Conservation (phyloP, 2,329 filamentous ascomycete species). For the Stenocarpella maydis region DNA sequence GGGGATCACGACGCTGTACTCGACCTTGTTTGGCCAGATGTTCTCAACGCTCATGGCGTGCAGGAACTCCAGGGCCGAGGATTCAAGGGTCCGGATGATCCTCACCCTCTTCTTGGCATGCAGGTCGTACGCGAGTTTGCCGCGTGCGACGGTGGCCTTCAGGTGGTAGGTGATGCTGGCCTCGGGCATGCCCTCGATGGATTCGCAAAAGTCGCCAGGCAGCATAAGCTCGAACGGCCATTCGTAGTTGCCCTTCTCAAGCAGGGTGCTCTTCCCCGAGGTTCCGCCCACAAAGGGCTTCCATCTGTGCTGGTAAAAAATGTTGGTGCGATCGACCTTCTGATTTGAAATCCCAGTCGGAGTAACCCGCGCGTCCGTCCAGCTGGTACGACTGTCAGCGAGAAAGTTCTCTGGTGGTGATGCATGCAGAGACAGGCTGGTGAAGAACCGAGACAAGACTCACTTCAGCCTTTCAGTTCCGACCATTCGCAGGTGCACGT, state of each 20-base stretch:
- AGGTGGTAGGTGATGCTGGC: constrained; percentile 90
- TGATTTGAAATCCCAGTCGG: constrained; percentile 67
- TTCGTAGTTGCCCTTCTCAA: constrained; percentile 81
- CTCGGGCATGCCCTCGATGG: constrained; percentile 86
- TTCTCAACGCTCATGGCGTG: constrained; percentile 97
- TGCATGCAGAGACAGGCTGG: background rate
- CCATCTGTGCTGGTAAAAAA: constrained; percentile 76
- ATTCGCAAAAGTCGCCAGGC: constrained; percentile 80
- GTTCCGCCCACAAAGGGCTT: constrained; percentile 67
- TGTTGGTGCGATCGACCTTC: constrained; percentile 64
- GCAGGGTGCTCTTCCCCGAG: constrained; percentile 63
- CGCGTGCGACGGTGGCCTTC: constrained; percentile 86
- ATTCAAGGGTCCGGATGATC: constrained; percentile 79
- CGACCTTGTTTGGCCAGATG: constrained; percentile 96
- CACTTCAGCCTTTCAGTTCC: constrained; percentile 76
- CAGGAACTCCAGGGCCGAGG: constrained; percentile 77
- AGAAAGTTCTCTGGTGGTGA: background rate
- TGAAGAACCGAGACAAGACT: constrained; percentile 44
- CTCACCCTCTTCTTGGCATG: constrained; percentile 80
- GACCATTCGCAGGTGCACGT: constrained; percentile 75
- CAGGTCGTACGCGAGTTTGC: constrained; percentile 88
- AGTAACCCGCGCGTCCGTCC: constrained; percentile 60
- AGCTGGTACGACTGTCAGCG: constrained; percentile 48
- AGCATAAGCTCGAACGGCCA: constrained; percentile 81
- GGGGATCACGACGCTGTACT: constrained; percentile 92